A percentile compares a stretch with the other conserved stretches of the same genome.
phyloP scores from a whole-genome alignment of 257 asterid genomes.

The Solanum gracilifrons region DNA sequence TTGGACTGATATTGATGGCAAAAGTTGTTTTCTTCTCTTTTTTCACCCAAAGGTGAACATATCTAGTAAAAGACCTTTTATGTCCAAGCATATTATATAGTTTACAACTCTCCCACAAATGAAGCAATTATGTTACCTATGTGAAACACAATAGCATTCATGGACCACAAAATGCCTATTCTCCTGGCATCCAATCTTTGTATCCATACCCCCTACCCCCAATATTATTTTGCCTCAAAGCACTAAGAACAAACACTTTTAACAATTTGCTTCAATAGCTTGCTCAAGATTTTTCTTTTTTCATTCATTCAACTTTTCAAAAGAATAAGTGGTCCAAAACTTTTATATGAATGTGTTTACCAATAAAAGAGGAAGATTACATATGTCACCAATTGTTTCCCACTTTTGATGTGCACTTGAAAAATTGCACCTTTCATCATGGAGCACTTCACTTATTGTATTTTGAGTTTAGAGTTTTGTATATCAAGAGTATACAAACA shows the following conservation, averaged over 20 bases:
- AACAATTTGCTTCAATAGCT: neutral
- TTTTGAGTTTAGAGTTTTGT: neutral
- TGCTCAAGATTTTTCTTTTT: neutral
- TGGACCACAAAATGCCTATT: conserved; percentile 1
- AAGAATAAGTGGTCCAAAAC: neutral
- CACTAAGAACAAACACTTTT: conserved; percentile 5
- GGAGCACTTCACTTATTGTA: neutral
- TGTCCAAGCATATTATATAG: neutral
- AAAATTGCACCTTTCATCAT: neutral
- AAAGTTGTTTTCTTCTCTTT: neutral
- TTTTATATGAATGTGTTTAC: neutral
- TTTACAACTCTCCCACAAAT: neutral
- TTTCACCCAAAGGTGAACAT: conserved; percentile 8
- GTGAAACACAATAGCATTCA: neutral
- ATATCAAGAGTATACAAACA: neutral
- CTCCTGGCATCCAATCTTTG: neutral
- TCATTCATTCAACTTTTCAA: neutral
- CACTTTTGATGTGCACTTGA: neutral
- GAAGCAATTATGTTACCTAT: conserved; percentile 1
- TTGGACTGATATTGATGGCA: neutral
- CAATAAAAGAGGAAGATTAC: neutral
- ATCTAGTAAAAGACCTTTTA: conserved; percentile 8
- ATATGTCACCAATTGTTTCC: neutral
- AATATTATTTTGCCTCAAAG: neutral
- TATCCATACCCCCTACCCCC: neutral